A percentile compares a stretch with the other conserved stretches of the same genome.
Evolutionary conservation across 2,329 filamentous ascomycete species (phyloP).

Genomic region (Ceratocystis cubensis): DNA sequence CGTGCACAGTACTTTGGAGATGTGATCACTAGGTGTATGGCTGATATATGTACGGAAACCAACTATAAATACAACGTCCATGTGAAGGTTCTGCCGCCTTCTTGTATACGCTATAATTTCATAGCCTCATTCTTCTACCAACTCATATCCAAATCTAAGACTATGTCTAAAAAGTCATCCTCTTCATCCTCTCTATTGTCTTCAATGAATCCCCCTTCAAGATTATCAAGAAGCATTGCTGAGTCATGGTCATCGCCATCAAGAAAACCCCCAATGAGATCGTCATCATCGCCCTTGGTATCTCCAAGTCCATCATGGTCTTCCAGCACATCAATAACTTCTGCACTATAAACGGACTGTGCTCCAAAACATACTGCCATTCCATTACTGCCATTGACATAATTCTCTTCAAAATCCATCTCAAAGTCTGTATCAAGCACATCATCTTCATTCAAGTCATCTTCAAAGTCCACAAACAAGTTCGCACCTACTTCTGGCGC

Average conservation of each 20-base stretch:
- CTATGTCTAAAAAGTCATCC: constrained; percentile 7
- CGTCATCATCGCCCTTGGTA: neutral
- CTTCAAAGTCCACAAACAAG: constrained; percentile 4
- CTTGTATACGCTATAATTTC: neutral
- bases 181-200: neutral
- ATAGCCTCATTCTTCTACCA: neutral
- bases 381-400: neutral
- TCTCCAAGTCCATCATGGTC: neutral
- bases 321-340: neutral
- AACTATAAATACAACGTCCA: neutral
- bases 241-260: neutral
- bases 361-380: neutral
- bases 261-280: constrained; percentile 11
- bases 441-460: neutral
- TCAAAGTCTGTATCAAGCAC: constrained; percentile 10
- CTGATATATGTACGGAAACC: too few species aligned
- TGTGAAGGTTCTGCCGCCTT: neutral
- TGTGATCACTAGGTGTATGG: too few species aligned
- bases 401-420: constrained; percentile 8
- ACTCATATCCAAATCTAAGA: constrained; percentile 10
- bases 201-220: neutral
- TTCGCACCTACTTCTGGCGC: constrained; percentile 8
- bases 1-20: too few species aligned
- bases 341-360: neutral
- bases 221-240: neutral